phyloP scores from a whole-genome alignment of 257 asterid species.

The Solanum paucissectum region DNA sequence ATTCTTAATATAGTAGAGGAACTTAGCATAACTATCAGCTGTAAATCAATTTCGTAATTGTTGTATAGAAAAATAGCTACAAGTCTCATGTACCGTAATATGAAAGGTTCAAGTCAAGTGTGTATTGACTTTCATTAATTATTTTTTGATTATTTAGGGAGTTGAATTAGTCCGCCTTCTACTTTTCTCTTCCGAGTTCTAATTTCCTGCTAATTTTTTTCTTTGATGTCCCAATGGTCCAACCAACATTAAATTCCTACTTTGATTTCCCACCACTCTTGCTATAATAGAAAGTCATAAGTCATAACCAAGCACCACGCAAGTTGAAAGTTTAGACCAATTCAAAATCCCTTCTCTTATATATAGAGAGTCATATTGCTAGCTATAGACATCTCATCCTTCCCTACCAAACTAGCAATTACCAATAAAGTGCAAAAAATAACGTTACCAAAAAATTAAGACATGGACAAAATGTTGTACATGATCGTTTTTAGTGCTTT shows the following conservation, averaged over 20 bases:
- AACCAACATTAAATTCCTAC: not conserved
- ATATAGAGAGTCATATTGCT: not conserved
- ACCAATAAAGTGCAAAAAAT: not conserved
- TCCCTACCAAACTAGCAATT: not conserved
- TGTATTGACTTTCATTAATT: not conserved
- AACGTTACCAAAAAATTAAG: not conserved
- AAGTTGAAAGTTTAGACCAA: not conserved
- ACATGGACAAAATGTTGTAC: not conserved
- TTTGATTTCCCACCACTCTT: not conserved
- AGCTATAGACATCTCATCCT: not conserved
- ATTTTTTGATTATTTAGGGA: not conserved
- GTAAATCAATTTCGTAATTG: not conserved
- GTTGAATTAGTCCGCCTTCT: not conserved
- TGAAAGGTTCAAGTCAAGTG: not conserved
- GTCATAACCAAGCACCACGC: not conserved
- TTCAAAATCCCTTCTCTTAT: not conserved
- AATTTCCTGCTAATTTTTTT: not conserved
- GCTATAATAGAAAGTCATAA: not conserved
- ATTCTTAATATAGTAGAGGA: not conserved
- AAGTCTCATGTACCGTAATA: not conserved
- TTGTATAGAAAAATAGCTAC: not conserved
- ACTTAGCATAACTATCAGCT: not conserved
- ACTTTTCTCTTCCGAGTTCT: not conserved
- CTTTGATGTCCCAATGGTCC: not conserved
- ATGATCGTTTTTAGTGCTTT: conserved; percentile 6